Percentiles rank a stretch among this genome's conserved stretches.
Conservation (phyloP, 23 red algal genomes). For the Gracilariopsis chorda region DNA sequence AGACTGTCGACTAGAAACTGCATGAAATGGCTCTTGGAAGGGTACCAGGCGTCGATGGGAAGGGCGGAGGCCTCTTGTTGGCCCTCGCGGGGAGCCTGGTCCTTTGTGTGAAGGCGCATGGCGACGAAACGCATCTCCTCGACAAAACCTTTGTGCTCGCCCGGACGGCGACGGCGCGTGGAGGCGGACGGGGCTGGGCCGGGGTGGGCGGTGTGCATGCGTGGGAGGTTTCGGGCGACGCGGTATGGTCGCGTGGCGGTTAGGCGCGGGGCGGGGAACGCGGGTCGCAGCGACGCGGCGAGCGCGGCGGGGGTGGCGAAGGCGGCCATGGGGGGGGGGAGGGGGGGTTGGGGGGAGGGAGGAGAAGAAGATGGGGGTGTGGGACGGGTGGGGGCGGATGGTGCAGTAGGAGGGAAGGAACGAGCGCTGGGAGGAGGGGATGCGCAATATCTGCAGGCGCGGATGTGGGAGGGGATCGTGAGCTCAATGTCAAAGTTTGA, state of each 20-base stretch:
- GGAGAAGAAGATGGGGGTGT: neutral
- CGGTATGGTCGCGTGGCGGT: neutral
- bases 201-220: neutral
- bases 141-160: constrained; percentile 94
- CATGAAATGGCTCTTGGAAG: constrained; percentile 76
- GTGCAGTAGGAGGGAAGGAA: too few relatives aligned
- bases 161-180: constrained; percentile 65
- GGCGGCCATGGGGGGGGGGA: neutral
- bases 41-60: constrained; percentile 85
- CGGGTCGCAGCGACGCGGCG: neutral
- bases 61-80: constrained; percentile 79
- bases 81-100: constrained; percentile 93
- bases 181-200: neutral
- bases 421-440: too few relatives aligned
- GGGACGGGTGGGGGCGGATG: neutral
- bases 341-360: neutral
- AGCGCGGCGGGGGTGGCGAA: neutral
- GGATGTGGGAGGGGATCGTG: too few relatives aligned
- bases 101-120: constrained; percentile 98
- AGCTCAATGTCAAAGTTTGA: too few relatives aligned
- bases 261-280: neutral
- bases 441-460: too few relatives aligned
- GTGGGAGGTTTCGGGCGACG: neutral
- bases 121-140: constrained; percentile 99
- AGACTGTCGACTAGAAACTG: constrained; percentile 96